Evolutionary conservation across 2,329 filamentous ascomycete species (phyloP).

Genomic region (Westerdykella aurantiaca): DNA sequence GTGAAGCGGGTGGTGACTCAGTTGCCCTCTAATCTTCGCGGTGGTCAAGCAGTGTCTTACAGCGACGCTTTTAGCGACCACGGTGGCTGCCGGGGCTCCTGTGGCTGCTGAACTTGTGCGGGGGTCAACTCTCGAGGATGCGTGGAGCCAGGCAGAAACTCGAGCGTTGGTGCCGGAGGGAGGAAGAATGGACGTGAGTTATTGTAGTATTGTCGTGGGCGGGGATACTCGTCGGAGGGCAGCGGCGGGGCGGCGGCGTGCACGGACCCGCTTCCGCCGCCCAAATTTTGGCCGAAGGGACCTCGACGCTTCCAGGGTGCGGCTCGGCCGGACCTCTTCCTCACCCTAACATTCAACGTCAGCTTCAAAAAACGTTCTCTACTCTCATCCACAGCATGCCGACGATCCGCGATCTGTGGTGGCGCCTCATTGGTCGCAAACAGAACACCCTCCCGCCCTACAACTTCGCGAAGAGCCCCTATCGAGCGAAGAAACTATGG

Average conservation of each 20-base stretch:
- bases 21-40: not conserved
- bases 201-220: too few species aligned
- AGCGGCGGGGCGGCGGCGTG: too few species aligned
- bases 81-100: too few species aligned
- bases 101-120: too few species aligned
- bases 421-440: slow-evolving; percentile 44
- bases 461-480: slow-evolving; percentile 51
- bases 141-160: too few species aligned
- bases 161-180: too few species aligned
- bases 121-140: too few species aligned
- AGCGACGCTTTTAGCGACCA: too few species aligned
- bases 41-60: not conserved
- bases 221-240: too few species aligned
- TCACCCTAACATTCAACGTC: not conserved
- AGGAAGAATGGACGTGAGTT: too few species aligned
- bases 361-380: not conserved
- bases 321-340: not conserved
- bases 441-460: slow-evolving; percentile 31
- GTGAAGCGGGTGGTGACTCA: too few species aligned
- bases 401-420: slow-evolving; percentile 38
- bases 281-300: not conserved
- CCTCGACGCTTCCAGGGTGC: not conserved
- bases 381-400: not conserved
- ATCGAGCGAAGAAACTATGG: slow-evolving; percentile 67
- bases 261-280: too few species aligned